Evolutionary conservation across 2,329 filamentous ascomycete species (phyloP), one percentile per base, ranked within the genome.

Genomic region (Fusarium nanum): DNA sequence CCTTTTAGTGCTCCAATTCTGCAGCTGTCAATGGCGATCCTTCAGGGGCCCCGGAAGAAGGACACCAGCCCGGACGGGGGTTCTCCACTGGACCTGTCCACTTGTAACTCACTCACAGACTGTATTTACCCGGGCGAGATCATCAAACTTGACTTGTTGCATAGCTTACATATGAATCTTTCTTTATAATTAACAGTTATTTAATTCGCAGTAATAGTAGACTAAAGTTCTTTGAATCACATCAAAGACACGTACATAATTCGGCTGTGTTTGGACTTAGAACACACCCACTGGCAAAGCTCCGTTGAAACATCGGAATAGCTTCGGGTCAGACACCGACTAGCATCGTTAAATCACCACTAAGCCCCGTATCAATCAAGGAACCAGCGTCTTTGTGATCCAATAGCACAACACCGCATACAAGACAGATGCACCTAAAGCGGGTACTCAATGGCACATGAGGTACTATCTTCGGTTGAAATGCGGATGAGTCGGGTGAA

Each of bases 1-100:
- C 68, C 46, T 56, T 56, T 62, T 55, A 60, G 64, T 70, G 65
- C 54, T 57, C 53, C 30, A 63, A 46, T 42, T 34, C 42, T 63
- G 68, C 68, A 72, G 65, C 52, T 72, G 61, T 67, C 65, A 71
- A 60, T 57, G 69, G 46, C 65, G 68, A 72, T 72, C 67, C 37
- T 47, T 66, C 56, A 64, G 70, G 68, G 68, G 28, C 50, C 68
- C 66, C 53, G 53, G 59, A 47, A 48, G 27, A 57, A 52, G 8
- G 25, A 27, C 23, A 28, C 34, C 41, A 23, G 7, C 41, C 41
- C 18, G 32, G 32, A 52, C 32, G 49, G 23, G 34, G 23, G 25
- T 22, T 25, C 32, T 28, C 32, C 20, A 22, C 22, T 4, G 14
- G 40, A 8, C 23, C 44, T 32, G 48, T 45, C 28, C 13, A 49